A percentile compares a stretch with the other conserved stretches of the same genome.
Evolutionary conservation across 495 filamentous ascomycete species (phyloP).

Genomic region (Penicilliopsis zonata): DNA sequence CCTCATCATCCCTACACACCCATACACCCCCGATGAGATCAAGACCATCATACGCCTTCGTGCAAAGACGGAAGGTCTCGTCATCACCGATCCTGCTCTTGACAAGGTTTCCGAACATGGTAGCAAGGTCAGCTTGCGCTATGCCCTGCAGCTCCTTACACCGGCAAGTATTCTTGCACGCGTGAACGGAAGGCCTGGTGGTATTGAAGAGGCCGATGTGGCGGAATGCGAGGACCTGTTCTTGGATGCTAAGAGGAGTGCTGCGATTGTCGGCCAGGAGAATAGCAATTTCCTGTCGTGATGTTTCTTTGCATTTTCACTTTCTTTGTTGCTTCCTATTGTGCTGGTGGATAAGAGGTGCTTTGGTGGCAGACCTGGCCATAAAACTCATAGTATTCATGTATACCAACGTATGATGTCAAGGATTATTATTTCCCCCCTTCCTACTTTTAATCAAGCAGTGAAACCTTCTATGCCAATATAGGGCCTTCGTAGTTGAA

Average conservation of each 20-base stretch:
- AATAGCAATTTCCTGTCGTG: conserved; percentile 50
- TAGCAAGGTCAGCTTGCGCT: conserved; percentile 75
- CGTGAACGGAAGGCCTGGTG: conserved; percentile 53
- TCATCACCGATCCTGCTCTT: conserved; percentile 69
- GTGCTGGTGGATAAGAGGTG: not conserved
- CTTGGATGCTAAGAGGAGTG: conserved; percentile 79
- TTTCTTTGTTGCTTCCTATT: not conserved
- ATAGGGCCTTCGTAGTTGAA: no score
- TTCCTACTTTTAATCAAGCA: no score
- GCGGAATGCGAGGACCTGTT: conserved; percentile 85
- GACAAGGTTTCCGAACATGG: conserved; percentile 78
- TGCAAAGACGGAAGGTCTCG: conserved; percentile 66
- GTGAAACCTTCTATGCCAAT: no score
- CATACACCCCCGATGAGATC: conserved; percentile 77
- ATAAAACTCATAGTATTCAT: conserved; percentile 4
- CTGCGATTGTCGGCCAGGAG: conserved; percentile 52
- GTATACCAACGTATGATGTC: conserved; percentile 16
- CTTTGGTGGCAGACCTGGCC: conserved; percentile 1
- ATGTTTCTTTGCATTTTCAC: conserved; percentile 2
- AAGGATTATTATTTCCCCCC: conserved; percentile 5
- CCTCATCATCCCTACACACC: conserved; percentile 86
- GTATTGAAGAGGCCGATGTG: conserved; percentile 73
- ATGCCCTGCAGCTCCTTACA: conserved; percentile 86
- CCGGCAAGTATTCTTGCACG: conserved; percentile 63
- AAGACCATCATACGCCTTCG: conserved; percentile 77